Conservation (phyloP, 1,139 yeast species). For the Geotrichum histeridarum region DNA sequence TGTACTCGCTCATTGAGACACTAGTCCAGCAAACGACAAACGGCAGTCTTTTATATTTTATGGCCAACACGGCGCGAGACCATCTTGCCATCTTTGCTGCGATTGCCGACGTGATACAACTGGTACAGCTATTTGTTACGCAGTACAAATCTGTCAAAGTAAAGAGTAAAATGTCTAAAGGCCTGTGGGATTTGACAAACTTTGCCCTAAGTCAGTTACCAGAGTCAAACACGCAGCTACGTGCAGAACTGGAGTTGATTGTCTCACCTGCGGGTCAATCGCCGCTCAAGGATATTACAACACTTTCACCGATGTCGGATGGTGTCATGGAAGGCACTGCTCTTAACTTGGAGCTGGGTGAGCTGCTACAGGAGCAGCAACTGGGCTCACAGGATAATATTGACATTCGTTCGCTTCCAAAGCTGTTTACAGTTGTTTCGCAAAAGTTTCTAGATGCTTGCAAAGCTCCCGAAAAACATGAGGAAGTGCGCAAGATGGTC, state of each 20-base stretch:
- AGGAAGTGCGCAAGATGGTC: conserved; percentile 21
- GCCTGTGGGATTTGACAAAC: conserved; percentile 28
- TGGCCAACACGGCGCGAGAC: conserved; percentile 28
- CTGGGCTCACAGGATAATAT: conserved; percentile 22
- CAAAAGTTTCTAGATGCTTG: conserved; percentile 24
- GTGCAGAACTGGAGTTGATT: conserved; percentile 26
- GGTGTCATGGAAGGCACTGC: conserved; percentile 11
- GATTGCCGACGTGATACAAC: conserved; percentile 26
- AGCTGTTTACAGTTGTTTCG: conserved; percentile 22
- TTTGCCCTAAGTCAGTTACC: conserved; percentile 23
- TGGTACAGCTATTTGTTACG: conserved; percentile 25
- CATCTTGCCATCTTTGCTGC: conserved; percentile 27
- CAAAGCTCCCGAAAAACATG: conserved; percentile 14
- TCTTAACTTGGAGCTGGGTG: conserved; percentile 11
- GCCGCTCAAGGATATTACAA: conserved; percentile 25
- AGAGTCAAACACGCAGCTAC: conserved; percentile 10
- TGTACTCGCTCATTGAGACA: conserved; percentile 26
- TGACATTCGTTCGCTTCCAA: conserved; percentile 23
- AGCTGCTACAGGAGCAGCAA: conserved; percentile 11
- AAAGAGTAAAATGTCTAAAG: conserved; percentile 28
- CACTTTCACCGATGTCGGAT: conserved; percentile 32
- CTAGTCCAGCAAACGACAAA: conserved; percentile 22
- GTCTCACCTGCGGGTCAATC: conserved; percentile 23
- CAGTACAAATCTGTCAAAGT: conserved; percentile 26
- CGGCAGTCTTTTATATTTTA: conserved; percentile 24